These are phyloP conservation scores for Cudoniella acicularis DNA, from an alignment of 495 filamentous ascomycete species.

Conservation along the genomic window DNA sequence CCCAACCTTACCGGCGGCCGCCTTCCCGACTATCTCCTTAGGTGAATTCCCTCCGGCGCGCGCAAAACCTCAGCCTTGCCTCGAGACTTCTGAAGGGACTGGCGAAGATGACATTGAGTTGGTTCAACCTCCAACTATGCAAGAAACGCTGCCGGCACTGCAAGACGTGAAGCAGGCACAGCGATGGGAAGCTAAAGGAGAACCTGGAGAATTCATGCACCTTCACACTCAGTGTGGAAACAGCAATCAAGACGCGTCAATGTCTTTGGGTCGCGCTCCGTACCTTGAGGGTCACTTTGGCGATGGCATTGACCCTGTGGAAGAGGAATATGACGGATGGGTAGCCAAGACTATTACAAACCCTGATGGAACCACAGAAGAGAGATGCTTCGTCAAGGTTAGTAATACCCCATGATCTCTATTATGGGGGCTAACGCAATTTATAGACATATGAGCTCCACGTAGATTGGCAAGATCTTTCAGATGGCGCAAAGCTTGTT, in stretches of 20 bases:
- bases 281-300: neutral
- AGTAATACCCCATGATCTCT: neutral
- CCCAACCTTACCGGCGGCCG: constrained; percentile 7
- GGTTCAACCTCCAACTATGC: neutral
- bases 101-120: neutral
- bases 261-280: neutral
- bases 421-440: neutral
- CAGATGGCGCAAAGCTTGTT: constrained; percentile 10
- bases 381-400: neutral
- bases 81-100: neutral
- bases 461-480: constrained; percentile 11
- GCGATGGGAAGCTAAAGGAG: neutral
- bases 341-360: neutral
- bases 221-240: neutral
- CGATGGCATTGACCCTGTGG: neutral
- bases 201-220: neutral
- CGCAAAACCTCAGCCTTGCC: neutral
- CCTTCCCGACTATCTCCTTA: constrained; percentile 2
- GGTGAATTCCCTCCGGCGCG: neutral
- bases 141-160: too few relatives aligned
- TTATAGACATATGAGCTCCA: neutral
- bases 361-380: neutral
- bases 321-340: neutral
- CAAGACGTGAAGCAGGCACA: neutral
- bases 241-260: neutral